These are phyloP conservation scores for Blastobotrys terrestris DNA, from an alignment of 805 yeast species.

Conservation along the genomic window DNA sequence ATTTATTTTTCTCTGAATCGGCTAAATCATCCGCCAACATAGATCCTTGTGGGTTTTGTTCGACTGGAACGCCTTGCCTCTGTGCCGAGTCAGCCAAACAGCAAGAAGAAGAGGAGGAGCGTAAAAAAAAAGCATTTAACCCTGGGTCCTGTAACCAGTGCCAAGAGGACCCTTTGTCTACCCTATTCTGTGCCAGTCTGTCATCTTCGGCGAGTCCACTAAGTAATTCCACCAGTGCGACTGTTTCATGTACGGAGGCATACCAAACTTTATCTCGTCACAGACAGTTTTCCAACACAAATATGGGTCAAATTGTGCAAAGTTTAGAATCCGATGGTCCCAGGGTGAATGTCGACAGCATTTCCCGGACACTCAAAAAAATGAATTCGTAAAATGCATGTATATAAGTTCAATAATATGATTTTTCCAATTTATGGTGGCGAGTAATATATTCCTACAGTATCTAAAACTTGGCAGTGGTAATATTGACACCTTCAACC, in stretches of 20 bases:
- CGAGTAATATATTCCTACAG: conserved; percentile 4
- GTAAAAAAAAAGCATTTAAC: not conserved
- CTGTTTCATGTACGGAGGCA: conserved; percentile 73
- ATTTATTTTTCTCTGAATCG: not conserved
- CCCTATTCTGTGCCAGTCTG: conserved; percentile 67
- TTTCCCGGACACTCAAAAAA: conserved; percentile 63
- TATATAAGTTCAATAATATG: no score
- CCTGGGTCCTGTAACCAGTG: conserved; percentile 85
- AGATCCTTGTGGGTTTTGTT: conserved; percentile 84
- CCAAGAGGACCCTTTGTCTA: conserved; percentile 80
- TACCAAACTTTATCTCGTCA: conserved; percentile 68
- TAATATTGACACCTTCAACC: conserved; percentile 46
- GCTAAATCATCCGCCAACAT: not conserved
- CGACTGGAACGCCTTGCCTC: conserved; percentile 86
- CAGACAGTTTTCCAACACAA: conserved; percentile 55
- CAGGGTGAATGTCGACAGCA: conserved; percentile 72
- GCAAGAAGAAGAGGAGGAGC: conserved; percentile 7
- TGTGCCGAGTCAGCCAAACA: conserved; percentile 65
- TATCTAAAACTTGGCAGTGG: conserved; percentile 6
- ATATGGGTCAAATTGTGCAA: conserved; percentile 57
- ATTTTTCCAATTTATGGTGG: no score
- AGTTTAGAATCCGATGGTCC: conserved; percentile 64
- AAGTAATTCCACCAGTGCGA: conserved; percentile 34
- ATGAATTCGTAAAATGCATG: conserved; percentile 51
- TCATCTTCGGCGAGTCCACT: conserved; percentile 3